Base-by-base conservation (phyloP, 352 stramenopile genomes). In the Globisporangium iwayamae region DNA sequence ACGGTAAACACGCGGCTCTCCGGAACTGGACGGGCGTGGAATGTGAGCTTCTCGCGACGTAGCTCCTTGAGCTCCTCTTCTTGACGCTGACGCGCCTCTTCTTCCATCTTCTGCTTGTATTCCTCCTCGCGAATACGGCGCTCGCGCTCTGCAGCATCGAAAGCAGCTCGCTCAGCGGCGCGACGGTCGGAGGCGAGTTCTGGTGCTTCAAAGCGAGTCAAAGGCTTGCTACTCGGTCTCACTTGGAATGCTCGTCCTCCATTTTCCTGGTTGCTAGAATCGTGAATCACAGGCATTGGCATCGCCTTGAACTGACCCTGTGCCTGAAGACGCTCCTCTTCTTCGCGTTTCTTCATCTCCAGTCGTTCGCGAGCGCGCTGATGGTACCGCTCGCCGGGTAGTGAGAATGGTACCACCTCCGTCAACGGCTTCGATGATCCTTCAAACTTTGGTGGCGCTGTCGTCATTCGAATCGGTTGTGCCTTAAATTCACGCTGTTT, bases 61-160 rank as follows among this genome's bases (percentile, higher is more conserved):
- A 93, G 52, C 2, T 74, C 78, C 58, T 83, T 87, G 63, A 93
- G 81, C 61, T 91, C 79, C 30, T 90, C 82, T 34, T 90, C 82
- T 39, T 90, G 71, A 4, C 70, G 59, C 39, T 78, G 82, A 8
- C 69, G 69, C 20, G 75, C 60, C 46, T 90, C 80, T 30, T 79
- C 73, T 20, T 90, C 77, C 61, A 72, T 53, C 18, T 86, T 74
- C 46, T 80, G 47, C 56, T 74, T 78, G 54, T 87, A 76, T 1
- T 78, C 80, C 75, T 93, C 80, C 48, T 90, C 84, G 50, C 68
- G 76, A 47, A 81, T 71, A 4, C 73, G 80, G 11, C 84, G 84
- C 64, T 89, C 82, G 59, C 82, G 85, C 43, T 93, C 84, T 16
- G 82, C 77, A 18, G 62, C 82, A 58, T 91, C 82, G 66, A 87